phyloP scores from a whole-genome alignment of 768 basidiomycete genomes.

The Leccinum pellstonianum region DNA sequence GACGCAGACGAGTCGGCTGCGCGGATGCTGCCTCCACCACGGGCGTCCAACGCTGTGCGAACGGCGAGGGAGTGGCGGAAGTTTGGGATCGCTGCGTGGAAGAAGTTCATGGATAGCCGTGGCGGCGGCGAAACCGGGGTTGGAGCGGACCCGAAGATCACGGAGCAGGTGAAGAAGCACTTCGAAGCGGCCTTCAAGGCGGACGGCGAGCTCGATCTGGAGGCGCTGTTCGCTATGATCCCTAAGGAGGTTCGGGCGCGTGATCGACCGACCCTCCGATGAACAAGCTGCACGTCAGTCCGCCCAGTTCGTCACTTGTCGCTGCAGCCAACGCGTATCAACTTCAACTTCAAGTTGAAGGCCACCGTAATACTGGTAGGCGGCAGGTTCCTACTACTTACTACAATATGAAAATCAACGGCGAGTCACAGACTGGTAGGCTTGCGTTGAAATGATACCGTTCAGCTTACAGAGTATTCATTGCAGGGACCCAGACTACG shows the following conservation, averaged over 20 bases:
- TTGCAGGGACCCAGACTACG: too few relatives aligned
- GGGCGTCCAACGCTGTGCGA: slow-evolving; percentile 9
- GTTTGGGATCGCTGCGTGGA: slow-evolving; percentile 11
- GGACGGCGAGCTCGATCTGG: slow-evolving; percentile 7
- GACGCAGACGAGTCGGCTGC: slow-evolving; percentile 20
- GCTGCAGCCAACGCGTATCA: too few relatives aligned
- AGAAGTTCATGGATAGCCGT: slow-evolving; percentile 9
- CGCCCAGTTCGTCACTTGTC: too few relatives aligned
- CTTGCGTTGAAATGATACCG: too few relatives aligned
- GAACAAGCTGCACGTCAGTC: too few relatives aligned
- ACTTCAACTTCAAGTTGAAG: too few relatives aligned
- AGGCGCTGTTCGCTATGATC: slow-evolving; percentile 11
- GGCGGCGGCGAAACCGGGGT: slow-evolving; percentile 17
- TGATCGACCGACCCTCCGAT: too few relatives aligned
- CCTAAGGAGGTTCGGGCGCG: slow-evolving; percentile 5
- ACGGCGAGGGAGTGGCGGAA: slow-evolving; percentile 20
- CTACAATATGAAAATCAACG: too few relatives aligned
- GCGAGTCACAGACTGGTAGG: too few relatives aligned
- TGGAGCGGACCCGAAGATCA: slow-evolving; percentile 16
- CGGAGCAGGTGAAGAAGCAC: slow-evolving; percentile 10
- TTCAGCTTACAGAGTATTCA: too few relatives aligned
- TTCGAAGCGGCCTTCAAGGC: slow-evolving; percentile 7
- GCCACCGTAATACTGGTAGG: too few relatives aligned
- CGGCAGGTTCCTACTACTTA: too few relatives aligned
- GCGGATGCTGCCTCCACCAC: slow-evolving; percentile 11